Evolutionary conservation across 257 asterid species (phyloP), one percentile per base, ranked within the genome.

Genomic region (Henckelia pumila): DNA sequence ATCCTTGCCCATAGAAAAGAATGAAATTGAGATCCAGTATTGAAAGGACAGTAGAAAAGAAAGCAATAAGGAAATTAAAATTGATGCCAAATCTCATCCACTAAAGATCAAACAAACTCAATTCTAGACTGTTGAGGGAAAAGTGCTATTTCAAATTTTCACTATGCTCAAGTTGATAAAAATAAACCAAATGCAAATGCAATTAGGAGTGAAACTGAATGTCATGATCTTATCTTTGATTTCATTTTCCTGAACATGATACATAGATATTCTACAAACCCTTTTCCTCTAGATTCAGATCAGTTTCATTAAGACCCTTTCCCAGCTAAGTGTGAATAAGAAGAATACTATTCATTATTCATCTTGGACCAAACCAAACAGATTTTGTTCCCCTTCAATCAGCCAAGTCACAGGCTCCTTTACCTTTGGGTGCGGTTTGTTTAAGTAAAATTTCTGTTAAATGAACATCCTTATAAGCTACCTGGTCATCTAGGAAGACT

Each of bases 1-100:
- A 89, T 80, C 96, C 96, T 88, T 66, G 72, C 74, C 22, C 75
- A 78, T 67, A 73, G 58, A 71, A 80, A 61, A 68, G 56, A 52
- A 61, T 70, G 55, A 72, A 78, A 63, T 9, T 73, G 24, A 72
- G 83, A 69, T 67, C 63, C 57, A 62, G 49, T 40, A 61, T 53
- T 3, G n/a, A 67, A n/a, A 59, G 22, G 35, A 60, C 28, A 66
- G 40, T 26, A 23, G 44, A 60, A 63, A 63, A 52, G 59, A 64
- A 67, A 67, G 33, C 19, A 44, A 58, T 25, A 47, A 33, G 10
- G 53, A 50, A 11, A 58, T 53, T 59, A 19, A 14, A 62, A 19
- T 24, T 35, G 25, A 40, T 17, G 59, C 50, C 55, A 28, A 6
- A 33, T 17, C 25, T 28, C 30, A 60, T 13, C 2, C 7, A 70